Percentiles rank a stretch among this genome's conserved stretches.
These are phyloP conservation scores for Ophiocordyceps camponoti-leonardi DNA, from an alignment of 2,329 filamentous ascomycete genomes.

Conservation along the genomic window DNA sequence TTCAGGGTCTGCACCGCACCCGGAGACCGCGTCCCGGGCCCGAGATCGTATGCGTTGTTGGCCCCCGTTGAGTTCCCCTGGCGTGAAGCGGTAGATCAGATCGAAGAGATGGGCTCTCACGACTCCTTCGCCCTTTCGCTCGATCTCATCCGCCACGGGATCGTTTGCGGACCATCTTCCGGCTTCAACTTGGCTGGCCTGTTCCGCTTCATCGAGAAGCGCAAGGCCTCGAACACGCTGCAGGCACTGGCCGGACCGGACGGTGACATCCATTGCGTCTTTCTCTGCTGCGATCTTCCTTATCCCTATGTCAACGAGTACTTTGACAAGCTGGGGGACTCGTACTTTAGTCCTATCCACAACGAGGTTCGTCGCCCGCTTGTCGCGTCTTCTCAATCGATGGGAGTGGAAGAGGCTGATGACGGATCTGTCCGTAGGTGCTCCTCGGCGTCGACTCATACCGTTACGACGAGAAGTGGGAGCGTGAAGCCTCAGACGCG, in stretches of 20 bases:
- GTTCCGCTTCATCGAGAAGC: slow-evolving; percentile 29
- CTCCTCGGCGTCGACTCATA: slow-evolving; percentile 29
- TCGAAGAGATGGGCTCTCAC: slow-evolving; percentile 37
- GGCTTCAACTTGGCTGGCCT: slow-evolving; percentile 39
- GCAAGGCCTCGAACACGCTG: slow-evolving; percentile 26
- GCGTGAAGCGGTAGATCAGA: slow-evolving; percentile 33
- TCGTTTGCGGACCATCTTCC: slow-evolving; percentile 43
- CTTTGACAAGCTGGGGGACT: slow-evolving; percentile 33
- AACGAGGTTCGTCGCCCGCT: slow-evolving; percentile 14
- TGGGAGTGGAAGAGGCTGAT: not conserved
- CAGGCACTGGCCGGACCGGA: slow-evolving; percentile 23
- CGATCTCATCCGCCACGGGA: slow-evolving; percentile 34
- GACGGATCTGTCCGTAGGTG: slow-evolving; percentile 11
- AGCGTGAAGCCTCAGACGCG: slow-evolving; percentile 20
- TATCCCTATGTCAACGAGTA: slow-evolving; percentile 47
- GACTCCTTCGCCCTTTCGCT: slow-evolving; percentile 36
- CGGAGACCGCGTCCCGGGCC: slow-evolving; percentile 41
- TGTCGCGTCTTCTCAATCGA: not conserved
- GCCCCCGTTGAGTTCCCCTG: slow-evolving; percentile 38
- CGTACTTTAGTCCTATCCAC: slow-evolving; percentile 29
- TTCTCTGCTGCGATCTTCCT: slow-evolving; percentile 45
- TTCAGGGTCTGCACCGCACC: slow-evolving; percentile 36
- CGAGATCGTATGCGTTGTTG: slow-evolving; percentile 32
- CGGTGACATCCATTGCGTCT: slow-evolving; percentile 34
- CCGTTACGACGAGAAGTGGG: slow-evolving; percentile 36